These are phyloP conservation scores for Pseudozyma sp. DNA, from an alignment of 1,284 basidiomycete genomes.

Conservation along the genomic window DNA sequence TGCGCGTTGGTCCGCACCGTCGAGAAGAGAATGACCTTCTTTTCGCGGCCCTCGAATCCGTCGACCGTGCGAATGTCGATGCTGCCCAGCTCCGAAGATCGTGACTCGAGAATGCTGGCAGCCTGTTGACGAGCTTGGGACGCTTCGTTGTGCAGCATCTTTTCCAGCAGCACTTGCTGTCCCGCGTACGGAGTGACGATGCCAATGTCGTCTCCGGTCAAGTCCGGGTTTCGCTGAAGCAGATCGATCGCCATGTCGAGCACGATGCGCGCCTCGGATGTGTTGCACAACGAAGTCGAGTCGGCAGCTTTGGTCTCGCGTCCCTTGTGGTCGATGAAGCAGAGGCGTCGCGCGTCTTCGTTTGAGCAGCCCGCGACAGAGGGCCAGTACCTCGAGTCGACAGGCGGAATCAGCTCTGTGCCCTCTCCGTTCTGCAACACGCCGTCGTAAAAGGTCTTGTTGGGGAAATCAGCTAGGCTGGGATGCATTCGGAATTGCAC, in stretches of 20 bases:
- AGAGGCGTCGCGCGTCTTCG: constrained; percentile 20
- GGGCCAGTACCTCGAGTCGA: constrained; percentile 50
- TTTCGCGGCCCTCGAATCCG: constrained; percentile 94
- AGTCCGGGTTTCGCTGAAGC: constrained; percentile 49
- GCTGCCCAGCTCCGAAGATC: constrained; percentile 65
- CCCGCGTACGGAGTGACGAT: constrained; percentile 65
- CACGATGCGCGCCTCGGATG: constrained; percentile 52
- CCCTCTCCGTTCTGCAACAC: constrained; percentile 77
- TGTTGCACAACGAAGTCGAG: constrained; percentile 56
- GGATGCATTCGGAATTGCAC: constrained; percentile 96
- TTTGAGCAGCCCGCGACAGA: neutral
- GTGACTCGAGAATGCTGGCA: constrained; percentile 9
- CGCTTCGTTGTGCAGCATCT: constrained; percentile 51
- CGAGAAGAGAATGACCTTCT: constrained; percentile 91
- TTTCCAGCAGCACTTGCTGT: constrained; percentile 57
- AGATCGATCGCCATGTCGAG: constrained; percentile 67
- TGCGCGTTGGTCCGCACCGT: constrained; percentile 80
- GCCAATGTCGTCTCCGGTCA: constrained; percentile 61
- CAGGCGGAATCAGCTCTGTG: constrained; percentile 43
- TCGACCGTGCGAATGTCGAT: constrained; percentile 95
- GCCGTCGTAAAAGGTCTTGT: constrained; percentile 81
- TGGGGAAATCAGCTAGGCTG: constrained; percentile 84
- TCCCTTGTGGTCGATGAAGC: constrained; percentile 54
- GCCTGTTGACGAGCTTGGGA: constrained; percentile 32
- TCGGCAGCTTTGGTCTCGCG: constrained; percentile 51